These are phyloP conservation scores for Phoma sp. DNA, from an alignment of 2,329 filamentous ascomycete species.

Conservation along the genomic window DNA sequence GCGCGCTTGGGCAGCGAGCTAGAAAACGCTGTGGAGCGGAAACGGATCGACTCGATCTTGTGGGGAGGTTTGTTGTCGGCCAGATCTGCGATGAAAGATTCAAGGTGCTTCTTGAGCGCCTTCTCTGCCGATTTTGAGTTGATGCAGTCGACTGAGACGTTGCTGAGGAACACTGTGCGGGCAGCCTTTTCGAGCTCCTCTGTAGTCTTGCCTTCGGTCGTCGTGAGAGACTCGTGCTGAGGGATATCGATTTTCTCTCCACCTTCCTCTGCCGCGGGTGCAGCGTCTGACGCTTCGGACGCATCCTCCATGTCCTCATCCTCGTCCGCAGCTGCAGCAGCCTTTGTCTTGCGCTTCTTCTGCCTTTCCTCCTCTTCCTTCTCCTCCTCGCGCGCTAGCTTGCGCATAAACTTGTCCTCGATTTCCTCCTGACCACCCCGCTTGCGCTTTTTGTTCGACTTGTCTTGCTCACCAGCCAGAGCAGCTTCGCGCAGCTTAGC, in stretches of 20 bases:
- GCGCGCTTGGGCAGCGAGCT: conserved; percentile 87
- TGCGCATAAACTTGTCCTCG: conserved; percentile 73
- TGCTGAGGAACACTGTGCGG: conserved; percentile 91
- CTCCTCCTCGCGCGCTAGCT: conserved; percentile 61
- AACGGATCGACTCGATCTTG: conserved; percentile 89
- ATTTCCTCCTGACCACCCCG: conserved; percentile 70
- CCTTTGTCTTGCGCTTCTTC: conserved; percentile 47
- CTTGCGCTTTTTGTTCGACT: conserved; percentile 49
- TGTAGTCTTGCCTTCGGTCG: conserved; percentile 49
- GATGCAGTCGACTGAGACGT: conserved; percentile 84
- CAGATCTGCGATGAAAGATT: conserved; percentile 71
- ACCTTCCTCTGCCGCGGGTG: conserved; percentile 44
- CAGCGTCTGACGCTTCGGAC: conserved; percentile 2
- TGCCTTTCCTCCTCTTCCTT: conserved; percentile 49
- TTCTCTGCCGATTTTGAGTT: conserved; percentile 83
- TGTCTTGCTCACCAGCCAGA: conserved; percentile 39
- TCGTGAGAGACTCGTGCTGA: conserved; percentile 58
- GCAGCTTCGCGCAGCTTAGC: conserved; percentile 37
- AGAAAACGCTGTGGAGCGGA: conserved; percentile 89
- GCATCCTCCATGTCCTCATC: conserved; percentile 38
- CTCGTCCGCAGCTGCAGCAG: conserved; percentile 22
- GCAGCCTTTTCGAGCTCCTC: conserved; percentile 81
- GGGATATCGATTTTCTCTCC: conserved; percentile 62
- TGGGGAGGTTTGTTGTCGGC: conserved; percentile 61
- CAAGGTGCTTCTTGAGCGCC: conserved; percentile 76